Conservation (phyloP, 2,329 filamentous ascomycete genomes). For the Calonectria leucothoes region DNA sequence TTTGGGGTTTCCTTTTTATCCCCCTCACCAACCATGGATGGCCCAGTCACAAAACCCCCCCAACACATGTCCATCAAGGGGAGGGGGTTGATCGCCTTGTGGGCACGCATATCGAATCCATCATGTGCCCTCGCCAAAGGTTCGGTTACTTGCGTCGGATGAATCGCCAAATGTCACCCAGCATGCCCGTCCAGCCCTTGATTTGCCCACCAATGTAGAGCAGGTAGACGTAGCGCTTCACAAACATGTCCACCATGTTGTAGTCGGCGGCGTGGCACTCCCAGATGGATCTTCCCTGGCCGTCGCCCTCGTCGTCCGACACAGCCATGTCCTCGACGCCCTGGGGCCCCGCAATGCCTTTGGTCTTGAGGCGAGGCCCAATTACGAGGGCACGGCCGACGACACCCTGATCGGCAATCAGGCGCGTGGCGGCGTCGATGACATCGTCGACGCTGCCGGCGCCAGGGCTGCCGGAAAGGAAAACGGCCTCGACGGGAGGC, state of each 20-base stretch:
- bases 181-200: conserved; percentile 66
- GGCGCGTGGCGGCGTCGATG: conserved; percentile 70
- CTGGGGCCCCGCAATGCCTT: conserved; percentile 41
- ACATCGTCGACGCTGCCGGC: conserved; percentile 68
- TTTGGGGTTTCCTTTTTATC: not conserved
- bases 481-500: conserved; percentile 54
- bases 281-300: conserved; percentile 62
- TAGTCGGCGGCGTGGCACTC: conserved; percentile 72
- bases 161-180: conserved; percentile 41
- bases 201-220: conserved; percentile 62
- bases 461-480: conserved; percentile 65
- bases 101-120: not conserved
- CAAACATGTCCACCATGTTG: conserved; percentile 66
- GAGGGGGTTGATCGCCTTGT: no score
- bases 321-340: conserved; percentile 46
- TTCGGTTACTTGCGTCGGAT: conserved; percentile 35
- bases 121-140: not conserved
- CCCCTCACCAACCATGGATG: not conserved
- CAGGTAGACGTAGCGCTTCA: conserved; percentile 62
- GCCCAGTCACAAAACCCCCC: no score
- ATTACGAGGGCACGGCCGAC: conserved; percentile 68
- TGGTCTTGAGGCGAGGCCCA: conserved; percentile 61
- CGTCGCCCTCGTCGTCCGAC: conserved; percentile 49
- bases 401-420: conserved; percentile 69
- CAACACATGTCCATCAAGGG: not conserved